A percentile compares a stretch with the other conserved stretches of the same genome.
Conservation (phyloP, 805 yeast genomes). For the Cyberlindnera americana region DNA sequence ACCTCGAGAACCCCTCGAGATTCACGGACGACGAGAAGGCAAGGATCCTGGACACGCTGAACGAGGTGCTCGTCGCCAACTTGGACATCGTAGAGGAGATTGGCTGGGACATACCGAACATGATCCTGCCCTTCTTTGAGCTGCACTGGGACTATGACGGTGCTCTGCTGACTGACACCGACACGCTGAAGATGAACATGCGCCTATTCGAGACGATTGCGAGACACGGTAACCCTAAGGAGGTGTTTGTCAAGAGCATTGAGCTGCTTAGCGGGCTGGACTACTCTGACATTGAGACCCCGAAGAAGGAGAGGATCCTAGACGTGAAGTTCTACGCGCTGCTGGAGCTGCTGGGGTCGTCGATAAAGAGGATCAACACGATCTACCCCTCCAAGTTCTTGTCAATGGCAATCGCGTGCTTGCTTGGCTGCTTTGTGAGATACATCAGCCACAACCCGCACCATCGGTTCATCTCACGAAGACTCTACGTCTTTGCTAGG, state of each 20-base stretch:
- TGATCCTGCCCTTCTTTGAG: constrained; percentile 54
- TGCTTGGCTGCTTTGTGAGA: constrained; percentile 47
- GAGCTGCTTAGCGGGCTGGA: constrained; percentile 51
- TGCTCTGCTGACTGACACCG: constrained; percentile 29
- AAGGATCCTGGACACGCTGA: constrained; percentile 43
- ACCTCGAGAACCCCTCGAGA: constrained; percentile 44
- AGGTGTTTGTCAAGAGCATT: constrained; percentile 65
- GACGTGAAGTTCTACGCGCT: constrained; percentile 59
- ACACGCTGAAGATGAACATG: constrained; percentile 29
- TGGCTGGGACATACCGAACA: constrained; percentile 89
- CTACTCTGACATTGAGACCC: constrained; percentile 5
- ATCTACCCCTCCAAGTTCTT: constrained; percentile 77
- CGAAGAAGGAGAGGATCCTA: constrained; percentile 15
- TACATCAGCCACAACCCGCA: constrained; percentile 36
- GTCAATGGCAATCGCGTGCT: constrained; percentile 59
- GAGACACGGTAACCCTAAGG: constrained; percentile 73
- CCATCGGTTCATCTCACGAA: constrained; percentile 46
- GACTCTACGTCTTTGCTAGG: constrained; percentile 61
- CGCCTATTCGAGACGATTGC: constrained; percentile 63
- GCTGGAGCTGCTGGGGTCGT: constrained; percentile 58
- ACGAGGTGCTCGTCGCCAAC: constrained; percentile 41
- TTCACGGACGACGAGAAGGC: constrained; percentile 49
- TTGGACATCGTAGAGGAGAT: constrained; percentile 56
- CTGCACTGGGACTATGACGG: constrained; percentile 39
- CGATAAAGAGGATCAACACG: constrained; percentile 60